Evolutionary conservation across 495 filamentous ascomycete species (phyloP).

Genomic region (Amniculicola lignicola): DNA sequence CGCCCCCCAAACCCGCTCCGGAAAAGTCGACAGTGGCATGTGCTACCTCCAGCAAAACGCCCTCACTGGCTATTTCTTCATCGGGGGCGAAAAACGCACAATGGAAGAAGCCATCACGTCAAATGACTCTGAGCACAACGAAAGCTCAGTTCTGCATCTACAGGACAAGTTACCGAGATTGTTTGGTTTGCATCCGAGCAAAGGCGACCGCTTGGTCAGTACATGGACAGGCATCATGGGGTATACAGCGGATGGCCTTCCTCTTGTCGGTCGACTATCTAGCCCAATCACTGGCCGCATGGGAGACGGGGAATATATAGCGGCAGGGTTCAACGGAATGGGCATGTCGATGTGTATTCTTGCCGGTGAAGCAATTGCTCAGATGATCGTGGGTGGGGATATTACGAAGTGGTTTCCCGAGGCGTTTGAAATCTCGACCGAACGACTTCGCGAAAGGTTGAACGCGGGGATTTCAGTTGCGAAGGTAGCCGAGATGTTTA

Average conservation of each 20-base stretch:
- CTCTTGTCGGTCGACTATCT: constrained; percentile 48
- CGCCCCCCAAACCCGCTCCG: not conserved
- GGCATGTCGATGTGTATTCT: constrained; percentile 59
- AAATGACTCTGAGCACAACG: not conserved
- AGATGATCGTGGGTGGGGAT: constrained; percentile 47
- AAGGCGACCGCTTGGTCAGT: constrained; percentile 35
- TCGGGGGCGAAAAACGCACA: not conserved
- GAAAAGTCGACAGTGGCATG: not conserved
- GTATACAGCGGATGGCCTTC: constrained; percentile 53
- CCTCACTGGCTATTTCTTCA: not conserved
- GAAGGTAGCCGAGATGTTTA: too few relatives aligned
- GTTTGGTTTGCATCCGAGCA: not conserved
- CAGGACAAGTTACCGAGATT: not conserved
- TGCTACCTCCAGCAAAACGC: not conserved
- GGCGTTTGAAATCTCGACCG: constrained; percentile 46
- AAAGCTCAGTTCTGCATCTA: not conserved
- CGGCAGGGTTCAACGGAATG: constrained; percentile 56
- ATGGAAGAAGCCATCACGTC: not conserved
- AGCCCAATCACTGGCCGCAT: constrained; percentile 26
- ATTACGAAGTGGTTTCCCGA: constrained; percentile 53
- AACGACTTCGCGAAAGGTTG: too few relatives aligned
- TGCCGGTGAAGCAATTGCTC: constrained; percentile 52
- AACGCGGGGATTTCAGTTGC: too few relatives aligned
- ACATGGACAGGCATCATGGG: constrained; percentile 67
- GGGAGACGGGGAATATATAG: constrained; percentile 49